Base-by-base conservation (phyloP, 78 protist species). In the Tieghemostelium lacteum region DNA sequence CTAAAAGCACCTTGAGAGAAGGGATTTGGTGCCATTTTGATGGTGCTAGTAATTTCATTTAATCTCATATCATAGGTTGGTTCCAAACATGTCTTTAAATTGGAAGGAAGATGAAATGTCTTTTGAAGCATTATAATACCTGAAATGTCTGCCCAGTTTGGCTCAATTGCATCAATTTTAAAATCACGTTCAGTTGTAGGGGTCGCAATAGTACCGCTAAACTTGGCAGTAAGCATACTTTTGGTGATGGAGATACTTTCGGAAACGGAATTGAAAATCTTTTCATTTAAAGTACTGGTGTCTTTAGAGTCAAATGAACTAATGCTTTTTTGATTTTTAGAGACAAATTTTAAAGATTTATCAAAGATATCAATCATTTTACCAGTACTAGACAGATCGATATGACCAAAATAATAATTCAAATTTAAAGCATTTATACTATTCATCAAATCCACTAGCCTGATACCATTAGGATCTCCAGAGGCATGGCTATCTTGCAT, bases 351-450 rank as follows among this genome's bases (percentile, higher is more conserved):
- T 28, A 61, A 14, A 14, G 28, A 14, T 61, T 29, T 61, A 61
- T 61, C 67, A 61, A 61, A 61, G 36, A 61, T 61, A 61, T 61
- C 67, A 4, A 61, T 29, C 67, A 61, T 61, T 61, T 61, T 61
- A 29, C 67, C 67, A 61, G 67, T 61, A 29, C 5, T 7, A 14
- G 3, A 29, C 42, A 28, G 3, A 7, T 61, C 19, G 12, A 61
- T 61, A 29, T 61, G 67, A 29, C 67, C 67, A 61, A 61, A 61
- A 61, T 61, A 61, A 61, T 61, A 61, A 12, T 61, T 29, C 12
- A 61, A 28, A 7, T 61, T 61, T 61, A 61, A 61, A 57, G 8
- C 63, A 17, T 19, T 57, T 14, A 57, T 57, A 7, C 17, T 16
- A 19, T 57, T 57, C 17, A 57, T 16, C 63, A 57, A 22, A 7